These are phyloP conservation scores for Apiospora aurea DNA, from an alignment of 2,329 filamentous ascomycete genomes.

Conservation along the genomic window DNA sequence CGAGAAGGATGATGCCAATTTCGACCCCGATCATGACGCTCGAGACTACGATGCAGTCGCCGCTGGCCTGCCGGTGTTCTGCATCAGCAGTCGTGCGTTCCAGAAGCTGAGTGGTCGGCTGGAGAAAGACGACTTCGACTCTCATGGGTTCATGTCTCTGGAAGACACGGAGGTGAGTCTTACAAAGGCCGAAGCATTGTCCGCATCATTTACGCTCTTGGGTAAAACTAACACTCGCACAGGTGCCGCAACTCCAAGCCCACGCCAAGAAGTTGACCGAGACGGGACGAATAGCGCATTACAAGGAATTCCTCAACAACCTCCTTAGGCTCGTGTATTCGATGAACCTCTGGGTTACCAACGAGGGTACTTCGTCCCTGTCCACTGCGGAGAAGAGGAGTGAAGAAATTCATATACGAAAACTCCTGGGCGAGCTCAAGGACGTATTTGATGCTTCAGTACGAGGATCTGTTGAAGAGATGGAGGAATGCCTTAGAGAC, in stretches of 20 bases:
- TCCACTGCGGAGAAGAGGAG: conserved; percentile 7
- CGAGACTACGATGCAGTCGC: conserved; percentile 67
- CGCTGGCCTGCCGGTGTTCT: conserved; percentile 65
- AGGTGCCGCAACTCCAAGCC: conserved; percentile 60
- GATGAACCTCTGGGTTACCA: conserved; percentile 38
- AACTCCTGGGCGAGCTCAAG: conserved; percentile 29
- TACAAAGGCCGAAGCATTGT: background rate
- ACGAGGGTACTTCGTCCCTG: conserved; percentile 14
- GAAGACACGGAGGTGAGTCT: conserved; percentile 59
- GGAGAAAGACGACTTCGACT: conserved; percentile 52
- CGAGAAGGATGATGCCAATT: conserved; percentile 60
- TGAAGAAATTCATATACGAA: conserved; percentile 25
- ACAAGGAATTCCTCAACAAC: conserved; percentile 57
- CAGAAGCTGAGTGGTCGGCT: conserved; percentile 66
- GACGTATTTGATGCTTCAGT: conserved; percentile 48
- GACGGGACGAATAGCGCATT: conserved; percentile 44
- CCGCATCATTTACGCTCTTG: background rate
- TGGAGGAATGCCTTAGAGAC: conserved; percentile 49
- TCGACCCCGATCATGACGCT: conserved; percentile 60
- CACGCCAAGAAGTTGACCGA: conserved; percentile 67
- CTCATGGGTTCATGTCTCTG: conserved; percentile 55
- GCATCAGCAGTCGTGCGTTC: conserved; percentile 67
- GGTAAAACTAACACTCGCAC: background rate
- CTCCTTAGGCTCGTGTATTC: conserved; percentile 54
- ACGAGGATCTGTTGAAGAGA: conserved; percentile 44